Evolutionary conservation across 345 rosid genomes (phyloP), one percentile per base, ranked within the genome.

Genomic region (Linum tenue): DNA sequence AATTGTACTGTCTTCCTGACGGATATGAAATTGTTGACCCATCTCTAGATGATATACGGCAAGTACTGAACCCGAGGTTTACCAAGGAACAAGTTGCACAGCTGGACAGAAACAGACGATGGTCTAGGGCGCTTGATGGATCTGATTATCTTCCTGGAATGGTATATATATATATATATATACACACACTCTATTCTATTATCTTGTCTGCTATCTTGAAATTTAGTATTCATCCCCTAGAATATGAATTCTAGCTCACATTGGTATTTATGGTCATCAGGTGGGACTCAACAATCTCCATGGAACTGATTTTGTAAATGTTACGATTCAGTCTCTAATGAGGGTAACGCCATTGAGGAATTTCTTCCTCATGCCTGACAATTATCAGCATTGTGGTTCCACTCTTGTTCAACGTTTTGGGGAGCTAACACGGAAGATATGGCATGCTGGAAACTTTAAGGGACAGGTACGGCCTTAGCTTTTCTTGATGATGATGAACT

Each of bases 101-200:
- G 82, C 82, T 94, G 69, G 99, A 94, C 77, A 84, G 58, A 75
- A 90, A 80, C 72, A 88, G 84, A 76, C 89, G 83, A 59, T 94
- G 99, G 99, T 94, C 99, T 43, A 86, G 96, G 77, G 91, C 96
- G 62, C 96, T 94, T 70, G 99, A 90, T 79, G 99, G 99, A 67
- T 90, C 99, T 44, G 95, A 94, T 79, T 90, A 94, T 71, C 95
- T 94, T 68, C 99, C 99, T 0, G 99, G 99, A 81, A 94, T 94
- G 97, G 96, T 88, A 72, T 8, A 35, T 14, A 12, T 60, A 5
- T 56, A 1, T 6, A 1, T 48, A 65, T 60, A 35, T 10, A 17
- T 16, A 53, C 12, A 4, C 11, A 7, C 10, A 7, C 53, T 35
- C n/a, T n/a, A n/a, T n/a, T 42, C 50, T 22, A 7, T 37, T 37